Conservation (phyloP, 2,329 filamentous ascomycete species). For the Penicillium sp. region DNA sequence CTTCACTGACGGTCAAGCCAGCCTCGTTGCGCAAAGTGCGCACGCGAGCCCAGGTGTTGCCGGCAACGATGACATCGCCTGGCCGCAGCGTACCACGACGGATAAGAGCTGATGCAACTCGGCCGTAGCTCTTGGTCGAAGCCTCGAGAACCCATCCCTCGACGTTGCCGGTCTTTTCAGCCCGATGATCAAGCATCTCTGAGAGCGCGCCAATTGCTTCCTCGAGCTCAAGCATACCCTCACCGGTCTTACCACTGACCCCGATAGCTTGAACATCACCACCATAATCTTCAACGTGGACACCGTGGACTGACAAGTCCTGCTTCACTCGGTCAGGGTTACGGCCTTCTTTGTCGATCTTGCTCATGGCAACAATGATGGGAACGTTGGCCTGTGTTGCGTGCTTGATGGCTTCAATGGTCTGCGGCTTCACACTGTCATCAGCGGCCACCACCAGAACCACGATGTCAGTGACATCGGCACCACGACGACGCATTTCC, state of each 20-base stretch:
- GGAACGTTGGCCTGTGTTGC: constrained; percentile 83
- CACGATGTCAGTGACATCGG: constrained; percentile 95
- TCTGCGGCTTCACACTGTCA: constrained; percentile 97
- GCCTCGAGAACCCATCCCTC: constrained; percentile 96
- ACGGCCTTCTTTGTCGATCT: constrained; percentile 85
- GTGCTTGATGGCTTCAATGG: constrained; percentile 93
- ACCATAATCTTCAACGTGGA: constrained; percentile 92
- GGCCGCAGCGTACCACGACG: constrained; percentile 79
- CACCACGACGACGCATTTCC: constrained; percentile 92
- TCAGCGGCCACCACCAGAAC: constrained; percentile 94
- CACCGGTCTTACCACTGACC: constrained; percentile 90
- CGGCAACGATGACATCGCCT: constrained; percentile 84
- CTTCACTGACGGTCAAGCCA: constrained; percentile 69
- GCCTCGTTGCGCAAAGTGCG: constrained; percentile 82
- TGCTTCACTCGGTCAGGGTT: constrained; percentile 82
- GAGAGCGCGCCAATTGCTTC: constrained; percentile 84
- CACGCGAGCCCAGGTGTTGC: constrained; percentile 84
- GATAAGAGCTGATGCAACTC: constrained; percentile 84
- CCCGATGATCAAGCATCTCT: constrained; percentile 87
- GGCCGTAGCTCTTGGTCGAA: constrained; percentile 79
- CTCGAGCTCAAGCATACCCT: constrained; percentile 88
- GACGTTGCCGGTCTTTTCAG: constrained; percentile 71
- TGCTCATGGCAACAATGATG: constrained; percentile 97
- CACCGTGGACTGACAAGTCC: constrained; percentile 77
- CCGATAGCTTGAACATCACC: constrained; percentile 90